A percentile compares a stretch with the other conserved stretches of the same genome.
Conservation (phyloP, 176 grass and related monocot species). For the Calamus simplicifolius region DNA sequence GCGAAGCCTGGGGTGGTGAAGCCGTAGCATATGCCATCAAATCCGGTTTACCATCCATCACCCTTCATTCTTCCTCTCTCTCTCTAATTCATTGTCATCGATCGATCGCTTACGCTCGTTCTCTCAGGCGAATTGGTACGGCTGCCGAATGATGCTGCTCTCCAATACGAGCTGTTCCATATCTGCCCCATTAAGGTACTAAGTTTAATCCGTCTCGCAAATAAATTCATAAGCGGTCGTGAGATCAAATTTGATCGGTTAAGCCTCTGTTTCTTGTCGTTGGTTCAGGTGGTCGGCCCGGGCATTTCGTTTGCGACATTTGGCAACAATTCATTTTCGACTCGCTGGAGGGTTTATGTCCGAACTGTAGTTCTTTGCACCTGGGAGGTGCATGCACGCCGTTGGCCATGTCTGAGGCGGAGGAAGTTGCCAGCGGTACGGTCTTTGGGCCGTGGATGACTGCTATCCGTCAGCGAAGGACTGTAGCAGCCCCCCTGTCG, state of each 20-base stretch:
- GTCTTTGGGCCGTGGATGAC: too few species aligned
- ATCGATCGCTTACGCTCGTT: background rate
- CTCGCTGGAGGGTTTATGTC: too few species aligned
- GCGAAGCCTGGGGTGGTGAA: constrained; percentile 29
- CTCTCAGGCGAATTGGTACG: constrained; percentile 41
- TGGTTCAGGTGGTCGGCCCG: constrained; percentile 6
- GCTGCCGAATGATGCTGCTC: constrained; percentile 35
- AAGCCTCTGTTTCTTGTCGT: background rate
- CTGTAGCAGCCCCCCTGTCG: too few species aligned
- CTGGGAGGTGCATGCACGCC: too few species aligned
- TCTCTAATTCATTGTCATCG: too few species aligned
- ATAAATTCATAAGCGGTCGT: too few species aligned
- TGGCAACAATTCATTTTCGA: too few species aligned
- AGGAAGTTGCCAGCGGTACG: too few species aligned
- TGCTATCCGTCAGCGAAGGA: too few species aligned
- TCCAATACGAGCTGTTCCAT: constrained; percentile 74
- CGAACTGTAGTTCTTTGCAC: too few species aligned
- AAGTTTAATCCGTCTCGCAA: too few species aligned
- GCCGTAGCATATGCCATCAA: constrained; percentile 37
- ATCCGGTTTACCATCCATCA: constrained; percentile 20
- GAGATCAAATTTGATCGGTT: background rate
- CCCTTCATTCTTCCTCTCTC: background rate
- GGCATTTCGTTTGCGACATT: constrained; percentile 32
- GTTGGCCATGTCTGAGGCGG: too few species aligned
- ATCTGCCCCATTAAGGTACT: constrained; percentile 45